phyloP scores from a whole-genome alignment of 495 filamentous ascomycete species.

The Trichoderma erinaceum region DNA sequence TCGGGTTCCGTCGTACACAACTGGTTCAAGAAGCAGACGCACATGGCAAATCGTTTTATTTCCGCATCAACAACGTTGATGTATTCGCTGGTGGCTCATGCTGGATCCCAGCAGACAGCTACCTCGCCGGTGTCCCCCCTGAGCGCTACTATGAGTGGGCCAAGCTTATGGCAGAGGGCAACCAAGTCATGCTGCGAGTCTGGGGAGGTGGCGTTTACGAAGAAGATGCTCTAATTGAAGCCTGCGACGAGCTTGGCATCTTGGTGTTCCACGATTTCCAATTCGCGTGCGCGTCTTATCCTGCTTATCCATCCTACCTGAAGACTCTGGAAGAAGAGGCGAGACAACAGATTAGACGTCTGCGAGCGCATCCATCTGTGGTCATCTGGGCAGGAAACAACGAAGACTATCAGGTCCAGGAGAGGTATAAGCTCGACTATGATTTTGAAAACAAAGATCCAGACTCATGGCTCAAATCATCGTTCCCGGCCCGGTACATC shows the following conservation, averaged over 20 bases:
- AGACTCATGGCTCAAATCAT: constrained; percentile 62
- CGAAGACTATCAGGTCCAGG: constrained; percentile 77
- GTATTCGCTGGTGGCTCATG: constrained; percentile 66
- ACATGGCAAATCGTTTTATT: constrained; percentile 62
- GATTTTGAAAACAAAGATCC: constrained; percentile 62
- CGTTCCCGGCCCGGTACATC: constrained; percentile 74
- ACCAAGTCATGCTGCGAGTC: constrained; percentile 55
- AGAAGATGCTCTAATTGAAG: constrained; percentile 63
- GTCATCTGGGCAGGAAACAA: constrained; percentile 80
- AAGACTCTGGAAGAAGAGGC: constrained; percentile 60
- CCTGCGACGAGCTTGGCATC: constrained; percentile 68
- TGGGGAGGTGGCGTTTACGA: constrained; percentile 81
- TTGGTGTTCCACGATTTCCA: constrained; percentile 81
- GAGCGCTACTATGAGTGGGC: constrained; percentile 62
- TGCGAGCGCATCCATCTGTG: constrained; percentile 73
- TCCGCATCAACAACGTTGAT: constrained; percentile 64
- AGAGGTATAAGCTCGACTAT: constrained; percentile 55
- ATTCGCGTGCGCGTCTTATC: constrained; percentile 78
- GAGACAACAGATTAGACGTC: constrained; percentile 56
- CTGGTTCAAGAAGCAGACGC: constrained; percentile 54
- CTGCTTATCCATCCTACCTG: constrained; percentile 57
- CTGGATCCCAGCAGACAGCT: constrained; percentile 72
- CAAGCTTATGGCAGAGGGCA: constrained; percentile 53
- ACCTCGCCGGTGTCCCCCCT: constrained; percentile 49
- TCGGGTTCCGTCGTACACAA: constrained; percentile 59